These are phyloP conservation scores for Trichoderma breve DNA, from an alignment of 2,329 filamentous ascomycete genomes.

Conservation along the genomic window DNA sequence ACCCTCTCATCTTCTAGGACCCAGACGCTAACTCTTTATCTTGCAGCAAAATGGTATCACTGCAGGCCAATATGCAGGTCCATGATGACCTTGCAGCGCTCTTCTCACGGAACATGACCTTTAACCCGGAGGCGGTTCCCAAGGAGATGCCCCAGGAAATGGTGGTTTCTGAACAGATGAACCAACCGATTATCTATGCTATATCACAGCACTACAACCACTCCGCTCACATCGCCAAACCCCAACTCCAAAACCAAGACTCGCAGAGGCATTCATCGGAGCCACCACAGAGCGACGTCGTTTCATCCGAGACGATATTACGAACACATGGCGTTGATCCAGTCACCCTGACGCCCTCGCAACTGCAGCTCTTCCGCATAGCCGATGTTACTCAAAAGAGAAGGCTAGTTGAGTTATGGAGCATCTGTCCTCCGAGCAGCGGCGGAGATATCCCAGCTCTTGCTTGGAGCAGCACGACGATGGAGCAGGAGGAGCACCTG, in stretches of 20 bases:
- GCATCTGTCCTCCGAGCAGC: slow-evolving; percentile 69
- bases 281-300: slow-evolving; percentile 47
- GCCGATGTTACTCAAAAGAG: slow-evolving; percentile 70
- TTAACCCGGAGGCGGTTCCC: slow-evolving; percentile 44
- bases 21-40: slow-evolving; percentile 5
- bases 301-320: slow-evolving; percentile 58
- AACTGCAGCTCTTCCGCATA: slow-evolving; percentile 74
- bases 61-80: slow-evolving; percentile 53
- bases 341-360: slow-evolving; percentile 65
- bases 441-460: slow-evolving; percentile 52
- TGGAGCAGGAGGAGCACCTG: slow-evolving; percentile 59
- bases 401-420: slow-evolving; percentile 81
- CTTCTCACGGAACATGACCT: slow-evolving; percentile 72
- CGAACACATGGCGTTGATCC: slow-evolving; percentile 68
- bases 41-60: slow-evolving; percentile 38
- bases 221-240: slow-evolving; percentile 59
- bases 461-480: slow-evolving; percentile 51
- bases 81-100: slow-evolving; percentile 81
- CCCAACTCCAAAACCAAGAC: slow-evolving; percentile 34
- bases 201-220: slow-evolving; percentile 83
- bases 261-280: slow-evolving; percentile 50
- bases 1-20: neutral
- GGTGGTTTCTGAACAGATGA: slow-evolving; percentile 28
- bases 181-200: slow-evolving; percentile 62
- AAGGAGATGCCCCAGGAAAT: slow-evolving; percentile 34